Evolutionary conservation across 306 rosid species (phyloP).

Genomic region (Castanea mollissima): DNA sequence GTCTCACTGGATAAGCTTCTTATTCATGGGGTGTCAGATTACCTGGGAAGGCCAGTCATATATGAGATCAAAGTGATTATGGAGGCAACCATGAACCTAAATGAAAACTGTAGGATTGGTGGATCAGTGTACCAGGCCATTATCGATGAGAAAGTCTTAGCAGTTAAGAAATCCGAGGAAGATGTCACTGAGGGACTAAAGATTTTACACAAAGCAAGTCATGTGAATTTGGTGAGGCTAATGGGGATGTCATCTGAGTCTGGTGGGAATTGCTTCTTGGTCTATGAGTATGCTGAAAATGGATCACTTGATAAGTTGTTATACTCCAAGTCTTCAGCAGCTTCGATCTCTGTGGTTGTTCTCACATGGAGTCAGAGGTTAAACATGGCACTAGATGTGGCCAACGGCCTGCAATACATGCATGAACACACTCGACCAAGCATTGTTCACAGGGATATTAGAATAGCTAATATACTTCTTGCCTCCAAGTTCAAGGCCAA

Average conservation of each 20-base stretch:
- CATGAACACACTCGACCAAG: conserved; percentile 82
- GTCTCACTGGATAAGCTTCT: conserved; percentile 44
- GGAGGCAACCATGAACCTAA: conserved; percentile 66
- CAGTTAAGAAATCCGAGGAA: conserved; percentile 55
- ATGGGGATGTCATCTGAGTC: conserved; percentile 56
- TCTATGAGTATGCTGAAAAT: conserved; percentile 71
- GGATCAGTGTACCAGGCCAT: conserved; percentile 69
- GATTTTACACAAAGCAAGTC: conserved; percentile 77
- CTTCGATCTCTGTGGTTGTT: conserved; percentile 22
- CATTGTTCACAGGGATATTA: conserved; percentile 70
- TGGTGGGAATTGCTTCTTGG: conserved; percentile 52
- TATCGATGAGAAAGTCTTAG: conserved; percentile 47
- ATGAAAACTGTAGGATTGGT: conserved; percentile 53
- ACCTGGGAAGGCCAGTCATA: conserved; percentile 60
- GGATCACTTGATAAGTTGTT: conserved; percentile 77
- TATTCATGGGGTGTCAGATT: conserved; percentile 58
- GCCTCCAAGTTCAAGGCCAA: conserved; percentile 69
- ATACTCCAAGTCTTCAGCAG: conserved; percentile 10
- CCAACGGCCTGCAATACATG: conserved; percentile 75
- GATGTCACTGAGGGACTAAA: conserved; percentile 64
- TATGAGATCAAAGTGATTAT: conserved; percentile 49
- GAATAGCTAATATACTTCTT: conserved; percentile 66
- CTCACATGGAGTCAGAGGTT: conserved; percentile 79
- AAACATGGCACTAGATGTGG: conserved; percentile 70
- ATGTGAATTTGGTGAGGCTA: conserved; percentile 71